Evolutionary conservation across 75 land plant species (phyloP).

Genomic region (Pinus tabuliformis): DNA sequence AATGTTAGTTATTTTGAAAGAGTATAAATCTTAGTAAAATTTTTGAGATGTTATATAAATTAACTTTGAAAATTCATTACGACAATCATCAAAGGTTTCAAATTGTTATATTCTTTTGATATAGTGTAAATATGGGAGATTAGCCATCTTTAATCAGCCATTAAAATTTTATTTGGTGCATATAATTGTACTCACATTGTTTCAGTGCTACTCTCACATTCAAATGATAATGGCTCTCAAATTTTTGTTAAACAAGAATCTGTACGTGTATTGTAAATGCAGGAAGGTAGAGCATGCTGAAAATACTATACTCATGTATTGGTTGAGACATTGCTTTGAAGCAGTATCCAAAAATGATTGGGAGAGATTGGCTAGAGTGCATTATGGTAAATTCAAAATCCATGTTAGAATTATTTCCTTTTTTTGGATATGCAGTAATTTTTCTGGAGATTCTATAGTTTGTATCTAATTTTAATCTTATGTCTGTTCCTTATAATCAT

Average conservation of each 20-base stretch:
- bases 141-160: background rate
- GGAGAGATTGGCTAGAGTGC: slow-evolving; percentile 29
- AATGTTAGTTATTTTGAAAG: background rate
- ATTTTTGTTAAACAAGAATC: too few relatives aligned
- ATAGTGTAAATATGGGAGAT: background rate
- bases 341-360: slow-evolving; percentile 21
- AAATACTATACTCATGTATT: slow-evolving; percentile 29
- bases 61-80: background rate
- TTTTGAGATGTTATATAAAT: background rate
- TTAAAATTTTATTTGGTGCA: background rate
- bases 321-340: slow-evolving; percentile 33
- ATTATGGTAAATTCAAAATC: slow-evolving; percentile 23
- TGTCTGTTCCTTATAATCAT: background rate
- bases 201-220: background rate
- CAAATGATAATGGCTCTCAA: background rate
- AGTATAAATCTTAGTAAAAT: background rate
- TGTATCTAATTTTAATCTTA: background rate
- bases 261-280: background rate
- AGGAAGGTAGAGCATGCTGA: slow-evolving; percentile 37
- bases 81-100: background rate
- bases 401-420: background rate
- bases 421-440: background rate
- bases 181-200: background rate
- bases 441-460: background rate
- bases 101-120: background rate